Conservation (phyloP, 768 basidiomycete species). For the Piloderma croceum region DNA sequence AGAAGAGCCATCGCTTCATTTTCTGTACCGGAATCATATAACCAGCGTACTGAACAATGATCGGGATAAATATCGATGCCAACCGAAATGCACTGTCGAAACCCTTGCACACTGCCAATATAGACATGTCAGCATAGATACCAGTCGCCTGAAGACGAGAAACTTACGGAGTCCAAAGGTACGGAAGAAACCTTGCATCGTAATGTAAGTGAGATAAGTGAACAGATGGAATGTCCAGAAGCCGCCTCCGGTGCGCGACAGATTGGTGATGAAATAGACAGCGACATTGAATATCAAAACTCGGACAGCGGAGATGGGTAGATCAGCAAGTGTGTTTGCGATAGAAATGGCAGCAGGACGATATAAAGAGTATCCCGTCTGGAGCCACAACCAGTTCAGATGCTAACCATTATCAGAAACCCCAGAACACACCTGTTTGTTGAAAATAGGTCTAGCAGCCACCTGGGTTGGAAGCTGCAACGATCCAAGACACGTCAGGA, state of each 20-base stretch:
- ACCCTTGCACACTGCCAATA: constrained; percentile 46
- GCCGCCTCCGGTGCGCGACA: constrained; percentile 38
- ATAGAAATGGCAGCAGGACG: constrained; percentile 59
- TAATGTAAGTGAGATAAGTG: constrained; percentile 56
- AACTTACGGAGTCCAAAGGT: constrained; percentile 54
- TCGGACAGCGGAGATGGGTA: constrained; percentile 60
- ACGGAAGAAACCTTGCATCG: constrained; percentile 84
- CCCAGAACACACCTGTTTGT: constrained; percentile 44
- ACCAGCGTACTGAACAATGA: constrained; percentile 67
- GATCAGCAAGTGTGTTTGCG: constrained; percentile 62
- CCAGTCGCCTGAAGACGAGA: no score
- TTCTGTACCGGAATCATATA: constrained; percentile 61
- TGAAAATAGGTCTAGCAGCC: constrained; percentile 71
- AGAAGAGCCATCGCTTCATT: constrained; percentile 82
- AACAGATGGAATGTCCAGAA: constrained; percentile 61
- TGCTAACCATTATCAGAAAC: not conserved
- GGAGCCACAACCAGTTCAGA: not conserved
- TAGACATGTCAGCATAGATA: no score
- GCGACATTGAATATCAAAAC: constrained; percentile 58
- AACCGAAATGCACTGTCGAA: constrained; percentile 51
- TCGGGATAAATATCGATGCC: constrained; percentile 67
- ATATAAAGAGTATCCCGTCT: constrained; percentile 61
- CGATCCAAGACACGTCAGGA: constrained; percentile 1
- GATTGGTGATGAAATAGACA: constrained; percentile 62
- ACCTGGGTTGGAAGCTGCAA: constrained; percentile 65